Conservation (phyloP, 176 grass and related monocot genomes). For the Rhynchospora breviuscula region DNA sequence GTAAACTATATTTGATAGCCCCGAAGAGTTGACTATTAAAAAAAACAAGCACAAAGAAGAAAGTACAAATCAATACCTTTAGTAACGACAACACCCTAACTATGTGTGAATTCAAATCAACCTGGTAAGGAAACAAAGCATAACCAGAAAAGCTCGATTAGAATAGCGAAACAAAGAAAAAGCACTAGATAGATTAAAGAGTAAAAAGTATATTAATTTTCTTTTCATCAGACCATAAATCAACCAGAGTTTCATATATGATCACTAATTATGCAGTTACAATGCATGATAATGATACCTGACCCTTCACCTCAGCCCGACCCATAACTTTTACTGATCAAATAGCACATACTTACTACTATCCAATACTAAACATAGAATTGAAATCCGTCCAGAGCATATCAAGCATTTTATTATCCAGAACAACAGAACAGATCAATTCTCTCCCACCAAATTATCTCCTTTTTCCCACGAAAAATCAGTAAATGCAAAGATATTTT, state of each 20-base stretch:
- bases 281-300: neutral
- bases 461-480: neutral
- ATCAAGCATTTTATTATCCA: neutral
- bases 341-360: neutral
- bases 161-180: neutral
- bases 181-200: neutral
- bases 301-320: slow-evolving; percentile 9
- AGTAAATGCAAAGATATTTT: neutral
- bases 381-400: neutral
- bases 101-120: slow-evolving; percentile 91
- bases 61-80: slow-evolving; percentile 43
- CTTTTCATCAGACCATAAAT: neutral
- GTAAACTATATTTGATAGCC: neutral
- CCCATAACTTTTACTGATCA: neutral
- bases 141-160: neutral
- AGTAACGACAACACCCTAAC: slow-evolving; percentile 63
- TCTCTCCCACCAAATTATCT: neutral
- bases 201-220: neutral
- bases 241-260: neutral
- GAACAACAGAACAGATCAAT: neutral
- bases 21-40: neutral
- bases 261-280: neutral
- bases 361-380: neutral
- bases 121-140: slow-evolving; percentile 35
- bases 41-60: neutral